Percentiles rank a stretch among this genome's conserved stretches.
phyloP scores from a whole-genome alignment of 2,329 filamentous ascomycete species.

The Pestalotiopsis sp. region DNA sequence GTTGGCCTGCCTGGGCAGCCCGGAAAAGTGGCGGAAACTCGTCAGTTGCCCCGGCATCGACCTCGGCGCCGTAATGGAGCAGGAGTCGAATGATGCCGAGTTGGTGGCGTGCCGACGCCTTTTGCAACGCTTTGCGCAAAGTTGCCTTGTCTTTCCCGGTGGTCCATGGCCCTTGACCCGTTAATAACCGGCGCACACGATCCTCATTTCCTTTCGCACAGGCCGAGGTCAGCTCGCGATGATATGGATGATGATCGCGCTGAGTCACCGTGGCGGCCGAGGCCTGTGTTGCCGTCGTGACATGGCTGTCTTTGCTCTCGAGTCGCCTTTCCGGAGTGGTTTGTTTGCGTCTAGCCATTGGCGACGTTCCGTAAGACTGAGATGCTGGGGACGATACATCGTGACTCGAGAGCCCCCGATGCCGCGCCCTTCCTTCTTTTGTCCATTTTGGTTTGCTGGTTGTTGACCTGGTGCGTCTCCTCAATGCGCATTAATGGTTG shows the following conservation, averaged over 20 bases:
- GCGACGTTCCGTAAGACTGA: constrained; percentile 1
- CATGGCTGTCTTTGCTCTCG: constrained; percentile 27
- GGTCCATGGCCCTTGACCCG: constrained; percentile 36
- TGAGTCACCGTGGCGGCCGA: constrained; percentile 22
- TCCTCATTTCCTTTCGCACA: constrained; percentile 39
- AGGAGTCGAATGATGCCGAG: constrained; percentile 38
- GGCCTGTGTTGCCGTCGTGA: constrained; percentile 30
- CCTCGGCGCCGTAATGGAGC: constrained; percentile 39
- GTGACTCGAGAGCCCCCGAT: not conserved
- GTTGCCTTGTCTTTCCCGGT: constrained; percentile 36
- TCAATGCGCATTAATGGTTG: constrained; percentile 11
- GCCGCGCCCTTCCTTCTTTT: not conserved
- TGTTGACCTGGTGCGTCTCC: constrained; percentile 1
- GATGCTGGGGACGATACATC: constrained; percentile 6
- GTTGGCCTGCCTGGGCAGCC: constrained; percentile 40
- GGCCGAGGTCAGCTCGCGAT: constrained; percentile 38
- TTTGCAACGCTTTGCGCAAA: constrained; percentile 39
- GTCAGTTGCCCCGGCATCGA: constrained; percentile 35
- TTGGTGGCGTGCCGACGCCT: constrained; percentile 37
- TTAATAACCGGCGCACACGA: constrained; percentile 37
- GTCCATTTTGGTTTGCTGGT: constrained; percentile 8
- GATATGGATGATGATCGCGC: constrained; percentile 34
- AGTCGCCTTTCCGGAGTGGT: constrained; percentile 11
- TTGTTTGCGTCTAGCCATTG: constrained; percentile 12
- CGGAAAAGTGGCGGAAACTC: constrained; percentile 39